Evolutionary conservation across 2,329 filamentous ascomycete species (phyloP), one percentile per base, ranked within the genome.

Genomic region (Emmonsia crescens): DNA sequence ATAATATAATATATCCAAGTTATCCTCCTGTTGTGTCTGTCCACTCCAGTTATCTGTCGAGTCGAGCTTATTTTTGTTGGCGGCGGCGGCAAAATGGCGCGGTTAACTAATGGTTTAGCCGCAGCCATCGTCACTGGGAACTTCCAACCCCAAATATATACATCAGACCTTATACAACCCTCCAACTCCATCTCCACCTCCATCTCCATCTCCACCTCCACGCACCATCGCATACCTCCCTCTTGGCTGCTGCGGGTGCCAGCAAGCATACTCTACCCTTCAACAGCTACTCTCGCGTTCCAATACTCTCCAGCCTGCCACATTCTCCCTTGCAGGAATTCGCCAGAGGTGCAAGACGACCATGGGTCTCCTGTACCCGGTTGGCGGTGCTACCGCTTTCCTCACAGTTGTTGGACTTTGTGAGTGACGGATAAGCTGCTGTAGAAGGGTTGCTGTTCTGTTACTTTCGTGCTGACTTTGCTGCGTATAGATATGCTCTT

Each of bases 401-500:
- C 79, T 92, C 70, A 79, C 83, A 62, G 81, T 94, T 64, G 85
- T 92, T 70, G 89, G 88, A 82, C 80, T 85, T 76, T 94, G 90
- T 95, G 84, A 76, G 89, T 79, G 61, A 61, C 36, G 60, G 52
- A 55, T 21, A 61, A n/a, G n/a, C 19, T 56, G 24, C 12, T 49
- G 46, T 24, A 8, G 12, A 12, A 4, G 24, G 63, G 38, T 27
- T 51, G 21, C 27, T 27, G 55, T 58, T 63, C 57, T 63, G 60
- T 57, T 62, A 63, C 61, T 42, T 40, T 2, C 16, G 21, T 31
- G n/a, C 56, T 57, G n/a, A 57, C 59, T 66, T 44, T 52, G 21
- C 60, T 64, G 48, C n/a, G 49, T 54, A 31, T 67, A 99, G 94
- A 99, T 79, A 95, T 99, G 91, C 90, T 99, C 75, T 96, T 99